Evolutionary conservation across 108 stramenopile species (phyloP).

Genomic region (Cylindrotheca fusiformis): DNA sequence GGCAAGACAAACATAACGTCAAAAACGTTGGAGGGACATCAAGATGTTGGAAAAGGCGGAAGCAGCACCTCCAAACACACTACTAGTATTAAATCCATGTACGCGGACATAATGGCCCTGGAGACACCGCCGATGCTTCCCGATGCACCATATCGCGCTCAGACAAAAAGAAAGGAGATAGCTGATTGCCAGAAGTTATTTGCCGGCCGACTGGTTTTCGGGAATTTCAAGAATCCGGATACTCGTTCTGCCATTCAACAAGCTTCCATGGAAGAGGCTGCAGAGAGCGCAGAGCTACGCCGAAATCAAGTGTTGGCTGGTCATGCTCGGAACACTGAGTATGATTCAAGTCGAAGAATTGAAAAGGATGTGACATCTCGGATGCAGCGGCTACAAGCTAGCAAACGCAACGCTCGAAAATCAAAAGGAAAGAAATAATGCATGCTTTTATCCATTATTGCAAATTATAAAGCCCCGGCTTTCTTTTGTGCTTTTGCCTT

Average conservation of each 20-base stretch:
- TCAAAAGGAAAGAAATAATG: slow-evolving; percentile 32
- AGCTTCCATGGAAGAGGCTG: slow-evolving; percentile 25
- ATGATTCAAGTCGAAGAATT: slow-evolving; percentile 23
- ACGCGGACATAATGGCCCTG: slow-evolving; percentile 10
- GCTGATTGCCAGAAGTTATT: slow-evolving; percentile 5
- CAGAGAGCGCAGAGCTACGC: slow-evolving; percentile 23
- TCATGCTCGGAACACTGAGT: slow-evolving; percentile 24
- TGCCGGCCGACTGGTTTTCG: slow-evolving; percentile 41
- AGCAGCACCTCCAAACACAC: background rate
- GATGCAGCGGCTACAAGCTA: slow-evolving; percentile 45
- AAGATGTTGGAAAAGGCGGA: background rate
- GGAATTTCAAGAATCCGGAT: slow-evolving; percentile 48
- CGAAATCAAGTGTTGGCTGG: slow-evolving; percentile 11
- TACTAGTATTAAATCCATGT: slow-evolving; percentile 10
- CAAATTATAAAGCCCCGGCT: background rate
- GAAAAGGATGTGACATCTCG: slow-evolving; percentile 47
- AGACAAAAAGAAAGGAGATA: background rate
- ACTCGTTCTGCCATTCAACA: slow-evolving; percentile 36
- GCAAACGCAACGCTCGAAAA: slow-evolving; percentile 36
- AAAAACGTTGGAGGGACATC: background rate
- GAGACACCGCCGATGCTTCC: slow-evolving; percentile 15
- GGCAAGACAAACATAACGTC: background rate
- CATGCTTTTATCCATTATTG: no score
- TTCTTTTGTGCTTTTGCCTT: slow-evolving; percentile 44
- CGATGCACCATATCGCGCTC: slow-evolving; percentile 3